Percentiles rank a stretch among this genome's conserved stretches.
These are phyloP conservation scores for Acanthamoeba healyi DNA, from an alignment of 208 protist genomes.

Conservation along the genomic window DNA sequence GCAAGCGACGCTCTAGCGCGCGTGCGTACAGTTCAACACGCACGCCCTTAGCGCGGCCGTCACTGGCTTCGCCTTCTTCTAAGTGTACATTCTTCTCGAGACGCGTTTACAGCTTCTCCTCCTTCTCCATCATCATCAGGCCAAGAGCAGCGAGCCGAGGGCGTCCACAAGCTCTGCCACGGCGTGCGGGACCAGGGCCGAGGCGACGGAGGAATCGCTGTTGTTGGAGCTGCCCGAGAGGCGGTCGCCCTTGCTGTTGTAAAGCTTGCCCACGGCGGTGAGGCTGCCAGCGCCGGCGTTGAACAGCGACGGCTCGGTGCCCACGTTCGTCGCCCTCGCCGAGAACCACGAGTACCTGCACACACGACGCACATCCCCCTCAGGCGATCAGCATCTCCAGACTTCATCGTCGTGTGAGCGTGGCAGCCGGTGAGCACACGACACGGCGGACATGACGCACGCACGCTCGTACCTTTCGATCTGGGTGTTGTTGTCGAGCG, in stretches of 20 bases:
- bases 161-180: too few species aligned
- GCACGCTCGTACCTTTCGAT: neutral
- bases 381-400: too few species aligned
- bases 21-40: too few species aligned
- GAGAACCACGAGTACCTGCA: conserved; percentile 26
- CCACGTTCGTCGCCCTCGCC: conserved; percentile 2
- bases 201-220: neutral
- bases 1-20: too few species aligned
- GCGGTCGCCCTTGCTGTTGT: conserved; percentile 26
- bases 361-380: neutral
- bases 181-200: neutral
- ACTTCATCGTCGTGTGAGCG: too few species aligned
- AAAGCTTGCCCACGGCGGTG: neutral
- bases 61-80: too few species aligned
- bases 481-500: conserved; percentile 1
- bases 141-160: neutral
- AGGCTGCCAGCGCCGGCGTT: neutral
- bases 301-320: conserved; percentile 6
- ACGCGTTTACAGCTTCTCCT: too few species aligned
- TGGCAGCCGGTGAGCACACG: neutral
- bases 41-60: too few species aligned
- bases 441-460: too few species aligned
- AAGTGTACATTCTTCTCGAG: too few species aligned
- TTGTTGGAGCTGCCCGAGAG: too few species aligned
- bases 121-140: too few species aligned